Base-by-base conservation (phyloP, 2,329 filamentous ascomycete species). In the Alternaria triticimaculans region DNA sequence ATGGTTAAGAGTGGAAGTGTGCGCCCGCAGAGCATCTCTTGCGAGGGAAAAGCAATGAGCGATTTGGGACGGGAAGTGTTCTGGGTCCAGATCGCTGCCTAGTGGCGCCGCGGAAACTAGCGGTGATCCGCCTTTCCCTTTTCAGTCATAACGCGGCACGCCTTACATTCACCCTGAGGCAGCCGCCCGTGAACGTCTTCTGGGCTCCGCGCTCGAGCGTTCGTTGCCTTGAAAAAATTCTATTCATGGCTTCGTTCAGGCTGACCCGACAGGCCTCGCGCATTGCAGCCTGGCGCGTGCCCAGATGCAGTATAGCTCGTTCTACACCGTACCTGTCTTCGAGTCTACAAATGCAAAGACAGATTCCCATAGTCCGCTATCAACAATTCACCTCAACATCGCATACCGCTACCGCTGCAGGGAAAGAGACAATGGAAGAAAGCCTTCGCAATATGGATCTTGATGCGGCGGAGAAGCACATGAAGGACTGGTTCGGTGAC, bases 401-500 rank as follows among this genome's bases (percentile, higher is more conserved):
- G 15, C 28, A 33, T 12, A 33, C 15, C 18, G 28, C 49, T 21
- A 15, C 48, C 3, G 12, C 48, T 5, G 15, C 7, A 23, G 33
- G 30, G 8, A n/a, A 51, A 5, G 28, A 51, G 12, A 20, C 8
- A 37, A 51, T 51, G 49, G 28, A 51, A 12, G 49, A 51, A 6
- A 21, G 18, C 5, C 41, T 64, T 41, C 48, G 12, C 10, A 60
- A 66, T 3, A 50, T 69, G 43, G 58, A 67, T 20, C 53, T 65
- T 10, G 60, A 69, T 50, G 64, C 28, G 10, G 50, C 59, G 5
- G 66, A 69, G 25, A 56, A 61, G 30, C 46, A 50, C 14, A 33
- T 61, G 57, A 69, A 63, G 21, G 37, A 69, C 4, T 53, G 41
- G 44, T 58, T 65, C n/a, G 64, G 67, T 15, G 64, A 69, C 41